Evolutionary conservation across 2,329 filamentous ascomycete genomes (phyloP), one percentile per base, ranked within the genome.

Genomic region (Trichothecium sympodiale): DNA sequence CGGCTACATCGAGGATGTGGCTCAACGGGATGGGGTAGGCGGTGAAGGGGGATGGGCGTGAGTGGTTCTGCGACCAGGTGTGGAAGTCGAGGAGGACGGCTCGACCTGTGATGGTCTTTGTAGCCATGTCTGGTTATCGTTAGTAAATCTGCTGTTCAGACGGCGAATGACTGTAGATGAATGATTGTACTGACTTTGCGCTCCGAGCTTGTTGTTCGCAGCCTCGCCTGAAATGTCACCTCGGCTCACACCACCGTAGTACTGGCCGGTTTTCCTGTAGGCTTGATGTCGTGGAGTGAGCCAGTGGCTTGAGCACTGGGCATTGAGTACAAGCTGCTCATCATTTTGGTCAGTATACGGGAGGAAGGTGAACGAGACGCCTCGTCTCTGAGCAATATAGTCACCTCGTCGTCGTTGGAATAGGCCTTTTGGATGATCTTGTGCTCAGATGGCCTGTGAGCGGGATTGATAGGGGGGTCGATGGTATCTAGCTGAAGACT

Each of bases 231-330:
- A 36, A 17, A 36, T 33, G 2, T 33, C n/a, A 16, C 27, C 33
- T 23, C 36, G 33, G 13, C 29, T 36, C 4, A 39, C 29, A 4
- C 37, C 37, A 4, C 36, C 36, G 12, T 39, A 39, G 28, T 39
- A 39, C 16, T 32, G 33, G 8, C 31, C 29, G 9, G 27, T 39
- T 5, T 16, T 16, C 12, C 35, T 29, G 12, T 39, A 39, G 5
- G 37, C 33, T 3, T 27, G 35, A 29, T 39, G 33, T 4, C 37
- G 29, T 4, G 8, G 37, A n/a, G 33, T 33, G 9, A 32, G 29
- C 37, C 37, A 39, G 15, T 39, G 37, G 25, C 37, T 39, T 17
- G 33, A 36, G 4, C 33, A 33, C 14, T 36, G 33, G 7, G 37
- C 36, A 5, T 39, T 39, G 7, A 39, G 32, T n/a, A 29, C 28